Base-by-base conservation (phyloP, 2,329 filamentous ascomycete genomes). In the Sarocladiaceae sp. region DNA sequence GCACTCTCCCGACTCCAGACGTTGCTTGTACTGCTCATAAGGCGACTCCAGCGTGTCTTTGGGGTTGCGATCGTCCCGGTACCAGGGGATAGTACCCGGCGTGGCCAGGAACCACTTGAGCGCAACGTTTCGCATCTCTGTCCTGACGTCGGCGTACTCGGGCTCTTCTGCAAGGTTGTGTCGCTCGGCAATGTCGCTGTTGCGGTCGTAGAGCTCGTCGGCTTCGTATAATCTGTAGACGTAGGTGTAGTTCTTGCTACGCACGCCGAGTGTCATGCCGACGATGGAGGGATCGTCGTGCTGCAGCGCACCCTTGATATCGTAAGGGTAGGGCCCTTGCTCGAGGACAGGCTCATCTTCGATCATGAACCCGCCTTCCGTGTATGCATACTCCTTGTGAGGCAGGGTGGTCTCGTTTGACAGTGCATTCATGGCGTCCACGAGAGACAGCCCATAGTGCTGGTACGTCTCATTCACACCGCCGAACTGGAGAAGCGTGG, bases 221-320 rank as follows among this genome's bases (percentile, higher is more conserved):
- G 64, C 59, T 48, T 73, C 69, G 43, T 72, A 72, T 2, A 72
- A 29, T 1, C 67, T 58, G 41, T 72, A 73, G 0, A 73, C 53
- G 33, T 61, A 72, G 0, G 66, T 67, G 61, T 63, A 71, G 1
- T 58, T 52, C 42, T 60, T 50, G 27, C 63, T 55, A 0, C 66
- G 54, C 3, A 67, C 48, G 3, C 59, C 55, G 1, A 70, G 60
- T 1, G 65, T 63, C 41, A 71, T 72, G 0, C 69, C 69, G 0
- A 70, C 67, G 0, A 71, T 46, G 0, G 54, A 55, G 0, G 67
- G 67, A 39, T 72, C 65, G 10, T 69, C 59, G 46, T 73, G 68
- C 48, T 72, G 69, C 4, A 73, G 58, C 0, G 54, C 57, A 0
- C 60, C 61, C 47, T 73, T 72, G 37, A 73, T 60, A 39, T 72